These are phyloP conservation scores for Rhizophlyctis rosea DNA, from an alignment of 192 early-diverging fungal genomes.

Conservation along the genomic window DNA sequence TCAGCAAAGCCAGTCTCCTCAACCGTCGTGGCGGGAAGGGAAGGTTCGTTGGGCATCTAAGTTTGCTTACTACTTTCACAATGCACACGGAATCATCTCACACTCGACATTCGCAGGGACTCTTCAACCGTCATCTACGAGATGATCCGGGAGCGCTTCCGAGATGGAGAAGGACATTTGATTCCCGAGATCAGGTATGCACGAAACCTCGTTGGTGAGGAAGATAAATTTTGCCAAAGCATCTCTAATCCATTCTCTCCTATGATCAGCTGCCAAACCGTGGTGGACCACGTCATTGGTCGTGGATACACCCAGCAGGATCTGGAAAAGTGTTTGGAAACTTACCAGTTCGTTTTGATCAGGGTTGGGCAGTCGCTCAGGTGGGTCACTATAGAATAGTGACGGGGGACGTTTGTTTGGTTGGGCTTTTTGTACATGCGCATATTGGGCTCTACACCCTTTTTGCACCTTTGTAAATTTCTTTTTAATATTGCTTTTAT, in stretches of 20 bases:
- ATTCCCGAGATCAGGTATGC: conserved; percentile 50
- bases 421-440: too few species aligned
- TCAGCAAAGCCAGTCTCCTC: conserved; percentile 81
- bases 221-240: neutral
- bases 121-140: conserved; percentile 67
- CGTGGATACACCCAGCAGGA: conserved; percentile 78
- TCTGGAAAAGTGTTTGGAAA: conserved; percentile 66
- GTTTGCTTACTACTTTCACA: neutral
- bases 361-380: conserved; percentile 14
- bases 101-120: conserved; percentile 47
- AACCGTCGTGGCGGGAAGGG: conserved; percentile 55
- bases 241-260: conserved; percentile 1
- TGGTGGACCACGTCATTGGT: conserved; percentile 67
- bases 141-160: conserved; percentile 72
- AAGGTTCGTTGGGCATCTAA: conserved; percentile 31
- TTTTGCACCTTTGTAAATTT: too few species aligned
- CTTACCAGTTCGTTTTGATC: conserved; percentile 72
- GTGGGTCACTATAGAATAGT: conserved; percentile 12
- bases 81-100: neutral
- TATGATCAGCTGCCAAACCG: conserved; percentile 19
- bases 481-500: too few species aligned
- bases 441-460: too few species aligned
- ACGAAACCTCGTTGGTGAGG: conserved; percentile 8
- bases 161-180: conserved; percentile 48
- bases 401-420: too few species aligned